These are phyloP conservation scores for Coleophoma eucalyptorum DNA, from an alignment of 2,329 filamentous ascomycete genomes.

Conservation along the genomic window DNA sequence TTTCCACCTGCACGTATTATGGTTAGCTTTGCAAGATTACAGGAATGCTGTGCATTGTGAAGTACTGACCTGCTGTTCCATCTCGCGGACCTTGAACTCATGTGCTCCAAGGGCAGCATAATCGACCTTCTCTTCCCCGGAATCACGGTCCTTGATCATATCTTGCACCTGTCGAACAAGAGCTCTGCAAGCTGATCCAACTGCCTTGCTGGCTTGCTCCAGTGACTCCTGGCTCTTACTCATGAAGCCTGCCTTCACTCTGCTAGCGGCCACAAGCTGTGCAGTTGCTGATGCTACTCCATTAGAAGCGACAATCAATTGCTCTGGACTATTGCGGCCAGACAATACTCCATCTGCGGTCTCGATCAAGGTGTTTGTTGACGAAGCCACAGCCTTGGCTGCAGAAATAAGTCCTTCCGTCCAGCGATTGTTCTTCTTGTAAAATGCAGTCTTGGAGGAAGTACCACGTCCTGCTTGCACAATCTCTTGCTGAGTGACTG, in stretches of 20 bases:
- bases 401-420: constrained; percentile 96
- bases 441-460: constrained; percentile 87
- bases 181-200: constrained; percentile 81
- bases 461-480: constrained; percentile 88
- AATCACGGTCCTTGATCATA: constrained; percentile 85
- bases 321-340: constrained; percentile 88
- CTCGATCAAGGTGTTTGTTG: constrained; percentile 95
- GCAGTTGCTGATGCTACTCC: constrained; percentile 94
- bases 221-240: constrained; percentile 92
- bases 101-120: constrained; percentile 85
- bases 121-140: constrained; percentile 79
- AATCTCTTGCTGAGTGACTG: constrained; percentile 91
- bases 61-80: constrained; percentile 92
- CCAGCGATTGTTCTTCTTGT: constrained; percentile 99
- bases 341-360: constrained; percentile 95
- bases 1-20: constrained; percentile 70
- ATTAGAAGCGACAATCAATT: constrained; percentile 96
- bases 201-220: constrained; percentile 88
- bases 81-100: constrained; percentile 97
- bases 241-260: constrained; percentile 98
- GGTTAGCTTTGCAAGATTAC: constrained; percentile 17
- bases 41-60: neutral
- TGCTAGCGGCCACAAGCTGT: constrained; percentile 89
- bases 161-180: constrained; percentile 91
- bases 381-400: constrained; percentile 89